phyloP scores from a whole-genome alignment of 352 stramenopile genomes.

The Albugo laibachii region DNA sequence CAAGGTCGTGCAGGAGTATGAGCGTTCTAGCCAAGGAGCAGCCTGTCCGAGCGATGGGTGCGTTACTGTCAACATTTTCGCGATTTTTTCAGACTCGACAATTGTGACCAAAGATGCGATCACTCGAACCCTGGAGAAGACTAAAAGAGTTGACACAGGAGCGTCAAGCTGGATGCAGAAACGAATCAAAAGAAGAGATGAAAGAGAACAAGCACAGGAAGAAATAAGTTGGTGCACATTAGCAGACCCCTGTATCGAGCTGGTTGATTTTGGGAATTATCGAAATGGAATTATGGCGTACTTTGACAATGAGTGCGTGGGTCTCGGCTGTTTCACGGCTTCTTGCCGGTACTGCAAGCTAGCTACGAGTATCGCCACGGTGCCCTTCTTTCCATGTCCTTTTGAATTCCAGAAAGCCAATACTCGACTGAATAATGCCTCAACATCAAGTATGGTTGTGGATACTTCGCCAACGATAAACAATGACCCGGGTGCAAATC shows the following conservation, averaged over 20 bases:
- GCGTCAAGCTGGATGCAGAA: not conserved
- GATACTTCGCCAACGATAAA: not conserved
- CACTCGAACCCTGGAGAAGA: not conserved
- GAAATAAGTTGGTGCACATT: slow-evolving; percentile 14
- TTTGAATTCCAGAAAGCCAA: slow-evolving; percentile 8
- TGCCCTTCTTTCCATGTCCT: slow-evolving; percentile 15
- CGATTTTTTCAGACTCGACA: slow-evolving; percentile 1
- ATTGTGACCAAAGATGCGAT: slow-evolving; percentile 3
- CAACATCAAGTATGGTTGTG: not conserved
- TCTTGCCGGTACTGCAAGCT: slow-evolving; percentile 19
- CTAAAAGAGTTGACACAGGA: not conserved
- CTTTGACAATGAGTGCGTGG: slow-evolving; percentile 11
- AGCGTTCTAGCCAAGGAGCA: not conserved
- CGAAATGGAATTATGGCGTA: slow-evolving; percentile 12
- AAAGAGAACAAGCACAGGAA: slow-evolving; percentile 2
- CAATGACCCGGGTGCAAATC: not conserved
- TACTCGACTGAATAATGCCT: not conserved
- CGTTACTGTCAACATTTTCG: slow-evolving; percentile 7
- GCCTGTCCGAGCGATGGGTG: slow-evolving; percentile 12
- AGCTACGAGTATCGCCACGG: slow-evolving; percentile 9
- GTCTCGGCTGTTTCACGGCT: slow-evolving; percentile 18
- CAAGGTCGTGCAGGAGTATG: slow-evolving; percentile 6
- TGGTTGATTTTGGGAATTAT: slow-evolving; percentile 12
- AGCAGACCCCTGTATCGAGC: slow-evolving; percentile 7
- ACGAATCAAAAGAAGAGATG: slow-evolving; percentile 1